phyloP scores from a whole-genome alignment of 2,329 filamentous ascomycete genomes.

The Aureobasidium namibiae region DNA sequence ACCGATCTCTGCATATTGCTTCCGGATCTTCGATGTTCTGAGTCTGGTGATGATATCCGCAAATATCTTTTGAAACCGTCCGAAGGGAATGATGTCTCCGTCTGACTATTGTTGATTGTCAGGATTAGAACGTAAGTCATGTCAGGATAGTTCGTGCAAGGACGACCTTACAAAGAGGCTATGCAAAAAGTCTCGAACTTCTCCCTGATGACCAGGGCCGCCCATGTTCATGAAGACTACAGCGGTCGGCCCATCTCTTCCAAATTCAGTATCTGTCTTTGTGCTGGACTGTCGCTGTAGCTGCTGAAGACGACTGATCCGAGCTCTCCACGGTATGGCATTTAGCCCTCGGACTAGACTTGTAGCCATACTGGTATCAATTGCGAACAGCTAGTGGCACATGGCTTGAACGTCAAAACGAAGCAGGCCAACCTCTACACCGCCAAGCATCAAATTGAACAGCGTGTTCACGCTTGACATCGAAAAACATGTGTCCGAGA shows the following conservation, averaged over 20 bases:
- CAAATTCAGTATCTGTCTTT: background rate
- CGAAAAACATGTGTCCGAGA: background rate
- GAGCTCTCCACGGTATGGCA: background rate
- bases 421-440: background rate
- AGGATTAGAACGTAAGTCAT: conserved; percentile 25
- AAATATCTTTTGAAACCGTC: background rate
- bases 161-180: conserved; percentile 69
- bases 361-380: background rate
- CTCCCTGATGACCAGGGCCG: conserved; percentile 76
- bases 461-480: background rate
- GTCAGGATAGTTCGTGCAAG: background rate
- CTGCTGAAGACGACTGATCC: background rate
- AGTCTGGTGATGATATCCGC: conserved; percentile 67
- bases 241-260: conserved; percentile 69
- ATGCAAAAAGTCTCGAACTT: conserved; percentile 84
- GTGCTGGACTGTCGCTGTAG: background rate
- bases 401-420: background rate
- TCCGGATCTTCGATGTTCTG: conserved; percentile 89
- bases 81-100: background rate
- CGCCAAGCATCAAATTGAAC: background rate
- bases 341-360: background rate
- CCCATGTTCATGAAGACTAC: conserved; percentile 99
- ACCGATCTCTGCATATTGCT: conserved; percentile 91
- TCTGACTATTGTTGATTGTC: background rate
- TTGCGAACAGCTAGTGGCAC: background rate